Evolutionary conservation across 2,329 filamentous ascomycete genomes (phyloP), one percentile per base, ranked within the genome.

Genomic region (Decorospora gaudefroyi): DNA sequence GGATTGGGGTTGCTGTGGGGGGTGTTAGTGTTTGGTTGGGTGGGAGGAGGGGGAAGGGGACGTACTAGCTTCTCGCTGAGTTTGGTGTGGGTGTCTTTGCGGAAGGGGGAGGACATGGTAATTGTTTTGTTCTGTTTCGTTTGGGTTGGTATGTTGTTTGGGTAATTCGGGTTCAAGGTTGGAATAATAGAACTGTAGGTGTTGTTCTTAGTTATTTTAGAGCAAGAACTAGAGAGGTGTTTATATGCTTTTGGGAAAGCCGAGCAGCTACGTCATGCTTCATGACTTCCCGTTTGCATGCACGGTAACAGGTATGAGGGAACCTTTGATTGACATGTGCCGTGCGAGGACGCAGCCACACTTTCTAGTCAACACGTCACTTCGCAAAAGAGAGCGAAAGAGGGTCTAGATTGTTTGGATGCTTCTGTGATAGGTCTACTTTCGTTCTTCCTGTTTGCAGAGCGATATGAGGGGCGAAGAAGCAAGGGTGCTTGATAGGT

Each of bases 41-140:
- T 21, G 13, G 10, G 10, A 4, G 10, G 5, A 8, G 25, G 3
- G 15, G 23, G 15, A 8, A 21, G 25, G 16, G 11, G 17, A 23
- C 44, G 9, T 51, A 51, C 55, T 23, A 61, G 36, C 46, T 76
- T 73, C 76, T 84, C 80, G 64, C 72, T 70, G 51, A 76, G 71
- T 78, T 83, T 78, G 72, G 73, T 64, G 57, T 69, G 62, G 70
- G 82, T 77, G 71, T 82, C 80, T 73, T 85, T 84, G 79, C 82
- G 81, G 64, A 75, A 76, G 59, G 70, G 40, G 72, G 84, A 82
- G 76, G 82, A 80, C 80, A 83, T 83, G 67, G 58, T 80, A 70
- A 60, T 65, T 50, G 43, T 46, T 60, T 22, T 60, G 44, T 45
- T 54, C 53, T 35, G 25, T 7, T 11, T 15, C 26, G 12, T 8